phyloP scores from a whole-genome alignment of 495 filamentous ascomycete genomes.

The Saxophila tyrrhenica region DNA sequence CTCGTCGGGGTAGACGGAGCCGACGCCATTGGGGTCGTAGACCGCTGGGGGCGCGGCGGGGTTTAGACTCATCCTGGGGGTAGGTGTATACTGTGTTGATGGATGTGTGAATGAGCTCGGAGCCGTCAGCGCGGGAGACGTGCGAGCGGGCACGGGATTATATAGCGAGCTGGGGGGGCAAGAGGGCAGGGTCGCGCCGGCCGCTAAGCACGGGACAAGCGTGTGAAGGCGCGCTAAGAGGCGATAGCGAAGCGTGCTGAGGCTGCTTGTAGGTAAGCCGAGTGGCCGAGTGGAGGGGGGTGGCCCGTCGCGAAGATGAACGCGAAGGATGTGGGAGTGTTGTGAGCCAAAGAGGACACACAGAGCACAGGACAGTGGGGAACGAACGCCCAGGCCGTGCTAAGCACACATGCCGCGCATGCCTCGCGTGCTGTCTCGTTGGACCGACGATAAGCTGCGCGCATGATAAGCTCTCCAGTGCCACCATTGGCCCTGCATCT shows the following conservation, averaged over 20 bases:
- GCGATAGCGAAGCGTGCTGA: not conserved
- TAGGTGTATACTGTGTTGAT: not conserved
- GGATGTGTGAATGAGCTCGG: not conserved
- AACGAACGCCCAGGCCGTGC: too few species aligned
- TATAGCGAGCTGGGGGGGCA: too few species aligned
- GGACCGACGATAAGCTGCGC: too few species aligned
- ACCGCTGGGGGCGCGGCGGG: slow-evolving; percentile 4
- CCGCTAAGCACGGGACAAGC: not conserved
- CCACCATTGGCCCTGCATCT: not conserved
- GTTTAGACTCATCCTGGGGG: not conserved
- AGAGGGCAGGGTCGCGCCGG: not conserved
- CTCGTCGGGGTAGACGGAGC: not conserved
- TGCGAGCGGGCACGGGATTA: not conserved
- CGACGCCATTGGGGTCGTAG: slow-evolving; percentile 3
- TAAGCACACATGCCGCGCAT: too few species aligned
- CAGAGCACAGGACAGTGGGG: too few species aligned
- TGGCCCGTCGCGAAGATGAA: not conserved
- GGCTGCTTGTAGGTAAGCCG: not conserved
- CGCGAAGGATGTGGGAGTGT: too few species aligned
- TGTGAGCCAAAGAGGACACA: too few species aligned
- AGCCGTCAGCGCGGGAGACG: not conserved
- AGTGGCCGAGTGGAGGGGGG: not conserved
- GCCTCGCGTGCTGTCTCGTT: too few species aligned
- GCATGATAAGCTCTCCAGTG: not conserved
- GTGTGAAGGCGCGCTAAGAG: not conserved